phyloP scores from a whole-genome alignment of 805 yeast species.

The Yarrowia osloensis region DNA sequence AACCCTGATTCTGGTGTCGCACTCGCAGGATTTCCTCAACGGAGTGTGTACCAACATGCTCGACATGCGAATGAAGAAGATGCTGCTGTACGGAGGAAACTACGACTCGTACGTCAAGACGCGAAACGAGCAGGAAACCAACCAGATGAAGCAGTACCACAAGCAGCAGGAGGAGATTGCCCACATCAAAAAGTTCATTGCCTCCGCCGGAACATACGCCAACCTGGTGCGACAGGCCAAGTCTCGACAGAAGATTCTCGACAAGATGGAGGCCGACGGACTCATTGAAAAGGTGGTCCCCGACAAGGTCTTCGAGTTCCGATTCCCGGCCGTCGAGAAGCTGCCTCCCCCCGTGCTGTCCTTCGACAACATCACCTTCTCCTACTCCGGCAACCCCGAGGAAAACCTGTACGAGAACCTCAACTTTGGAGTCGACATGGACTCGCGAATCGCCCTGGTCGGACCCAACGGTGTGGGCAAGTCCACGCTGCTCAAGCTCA shows the following conservation, averaged over 20 bases:
- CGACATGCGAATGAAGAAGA: conserved; percentile 86
- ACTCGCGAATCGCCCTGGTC: conserved; percentile 94
- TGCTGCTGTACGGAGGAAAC: conserved; percentile 91
- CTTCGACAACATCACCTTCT: conserved; percentile 90
- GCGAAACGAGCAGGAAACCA: conserved; percentile 87
- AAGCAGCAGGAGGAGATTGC: conserved; percentile 99
- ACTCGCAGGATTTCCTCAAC: conserved; percentile 98
- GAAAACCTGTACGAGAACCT: conserved; percentile 86
- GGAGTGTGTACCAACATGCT: conserved; percentile 98
- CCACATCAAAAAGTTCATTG: conserved; percentile 97
- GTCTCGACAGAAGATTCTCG: conserved; percentile 98
- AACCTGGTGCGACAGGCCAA: conserved; percentile 98
- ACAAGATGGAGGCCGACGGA: conserved; percentile 99
- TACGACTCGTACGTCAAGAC: conserved; percentile 97
- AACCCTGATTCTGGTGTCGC: conserved; percentile 90
- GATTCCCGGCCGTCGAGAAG: conserved; percentile 93
- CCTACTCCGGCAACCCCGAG: conserved; percentile 73
- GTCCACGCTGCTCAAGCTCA: conserved; percentile 89
- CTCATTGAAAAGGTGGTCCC: conserved; percentile 83
- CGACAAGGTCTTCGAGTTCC: conserved; percentile 91
- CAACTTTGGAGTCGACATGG: conserved; percentile 99
- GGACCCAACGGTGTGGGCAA: conserved; percentile 99
- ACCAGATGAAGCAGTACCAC: conserved; percentile 95
- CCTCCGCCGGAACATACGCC: conserved; percentile 99
- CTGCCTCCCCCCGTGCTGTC: conserved; percentile 98